Base-by-base conservation (phyloP, 305 asterid species). In the Fraxinus velutina region DNA sequence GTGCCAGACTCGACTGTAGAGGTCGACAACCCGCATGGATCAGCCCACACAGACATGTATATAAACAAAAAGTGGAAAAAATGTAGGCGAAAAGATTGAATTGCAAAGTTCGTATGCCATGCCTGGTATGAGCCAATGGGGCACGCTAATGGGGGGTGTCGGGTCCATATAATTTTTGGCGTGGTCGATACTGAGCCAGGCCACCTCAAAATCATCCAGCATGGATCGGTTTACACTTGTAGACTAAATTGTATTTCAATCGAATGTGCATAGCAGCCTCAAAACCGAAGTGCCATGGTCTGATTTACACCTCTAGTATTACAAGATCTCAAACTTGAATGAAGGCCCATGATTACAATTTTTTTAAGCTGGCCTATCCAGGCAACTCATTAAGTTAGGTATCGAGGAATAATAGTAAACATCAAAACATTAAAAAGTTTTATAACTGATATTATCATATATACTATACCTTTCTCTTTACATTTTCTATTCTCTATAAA, bases 401-500 rank as follows among this genome's bases (percentile, higher is more conserved):
- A 36, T 36, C 39, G 39, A 36, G 39, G 39, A 36, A 36, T 36
- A 42, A 42, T 42, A 2, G 10, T 15, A 42, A 9, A 87, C 85
- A 81, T 50, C 55, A 80, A 84, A 79, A 42, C 78, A 78, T 80
- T n/a, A 76, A 83, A 87, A 36, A 36, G 77, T 70, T 76, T 47
- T 84, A 8, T 0, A 79, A 83, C 87, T 82, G 66, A 84, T 82
- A 89, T 89, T 85, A 78, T 83, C 32, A 21, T 22, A 24, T 21
- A 24, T 22, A 64, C 15, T 13, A 64, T 76, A 77, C 79, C 79
- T 85, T 84, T 85, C 78, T 78, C 83, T 66, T 66, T 66, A 66
- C 36, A 66, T 86, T 86, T 88, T 84, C 81, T 83, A 76, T 81
- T 79, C 70, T 73, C 62, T 72, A 87, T 84, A 81, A 86, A 88